These are phyloP conservation scores for Pseudognaphalium luteoalbum DNA, from an alignment of 129 eudicot genomes.

Conservation along the genomic window DNA sequence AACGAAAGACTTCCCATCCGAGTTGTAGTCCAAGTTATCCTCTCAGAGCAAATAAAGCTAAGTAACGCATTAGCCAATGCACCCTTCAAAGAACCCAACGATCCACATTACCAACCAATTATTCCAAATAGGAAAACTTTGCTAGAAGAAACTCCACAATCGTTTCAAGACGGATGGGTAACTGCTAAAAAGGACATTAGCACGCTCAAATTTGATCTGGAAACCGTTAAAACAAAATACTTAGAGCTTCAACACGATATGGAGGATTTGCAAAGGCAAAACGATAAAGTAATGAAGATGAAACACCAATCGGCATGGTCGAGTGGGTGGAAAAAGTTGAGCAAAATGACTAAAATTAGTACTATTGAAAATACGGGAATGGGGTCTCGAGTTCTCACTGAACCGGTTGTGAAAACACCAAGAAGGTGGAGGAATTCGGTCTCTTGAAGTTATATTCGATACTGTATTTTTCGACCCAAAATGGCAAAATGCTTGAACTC, in stretches of 20 bases:
- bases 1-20: constrained; percentile 86
- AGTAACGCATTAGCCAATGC: constrained; percentile 65
- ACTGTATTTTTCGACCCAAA: background rate
- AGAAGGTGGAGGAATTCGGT: constrained; percentile 93
- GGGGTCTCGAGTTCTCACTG: constrained; percentile 44
- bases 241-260: constrained; percentile 76
- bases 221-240: constrained; percentile 73
- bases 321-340: constrained; percentile 79
- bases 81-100: constrained; percentile 47
- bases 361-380: constrained; percentile 41
- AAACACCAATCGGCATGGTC: constrained; percentile 70
- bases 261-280: constrained; percentile 67
- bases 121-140: constrained; percentile 55
- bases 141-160: constrained; percentile 87
- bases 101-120: constrained; percentile 60
- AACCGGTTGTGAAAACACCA: constrained; percentile 50
- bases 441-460: constrained; percentile 37
- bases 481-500: background rate
- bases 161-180: constrained; percentile 94
- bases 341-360: constrained; percentile 57
- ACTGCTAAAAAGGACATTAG: constrained; percentile 79
- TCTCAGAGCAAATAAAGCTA: constrained; percentile 83
- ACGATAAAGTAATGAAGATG: constrained; percentile 58
- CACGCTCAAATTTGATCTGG: constrained; percentile 80
- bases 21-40: constrained; percentile 76